Conservation (phyloP, 495 filamentous ascomycete genomes). For the Alectoria sarmentosa region DNA sequence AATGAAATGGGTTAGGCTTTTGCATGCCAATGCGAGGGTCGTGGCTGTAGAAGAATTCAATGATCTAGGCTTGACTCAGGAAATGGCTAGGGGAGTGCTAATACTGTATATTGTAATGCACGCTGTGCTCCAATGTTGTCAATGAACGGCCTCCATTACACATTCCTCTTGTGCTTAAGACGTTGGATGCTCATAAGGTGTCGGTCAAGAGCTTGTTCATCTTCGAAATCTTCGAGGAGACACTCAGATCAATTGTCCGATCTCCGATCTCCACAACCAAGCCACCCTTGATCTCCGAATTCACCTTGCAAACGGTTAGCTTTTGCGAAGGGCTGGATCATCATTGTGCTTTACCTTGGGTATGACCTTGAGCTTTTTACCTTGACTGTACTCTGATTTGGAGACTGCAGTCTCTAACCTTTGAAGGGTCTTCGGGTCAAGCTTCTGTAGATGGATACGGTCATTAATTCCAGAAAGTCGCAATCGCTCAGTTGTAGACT, state of each 20-base stretch:
- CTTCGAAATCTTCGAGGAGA: conserved; percentile 89
- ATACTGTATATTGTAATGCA: conserved; percentile 2
- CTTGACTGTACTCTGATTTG: conserved; percentile 84
- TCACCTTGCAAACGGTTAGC: conserved; percentile 52
- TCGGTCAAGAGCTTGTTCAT: conserved; percentile 99
- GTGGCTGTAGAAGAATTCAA: neutral
- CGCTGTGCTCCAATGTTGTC: neutral
- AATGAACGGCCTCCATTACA: neutral
- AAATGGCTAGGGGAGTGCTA: neutral
- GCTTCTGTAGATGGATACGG: conserved; percentile 46
- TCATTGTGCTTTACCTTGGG: conserved; percentile 56
- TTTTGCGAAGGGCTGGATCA: conserved; percentile 4
- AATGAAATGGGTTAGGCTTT: neutral
- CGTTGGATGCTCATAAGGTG: conserved; percentile 59
- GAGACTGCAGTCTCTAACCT: conserved; percentile 81
- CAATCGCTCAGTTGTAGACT: conserved; percentile 23
- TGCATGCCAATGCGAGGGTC: neutral
- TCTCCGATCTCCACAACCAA: conserved; percentile 95
- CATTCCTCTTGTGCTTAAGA: neutral
- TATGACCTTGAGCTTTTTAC: conserved; percentile 95
- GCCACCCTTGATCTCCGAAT: conserved; percentile 89
- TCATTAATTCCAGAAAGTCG: conserved; percentile 7
- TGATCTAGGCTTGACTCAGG: neutral
- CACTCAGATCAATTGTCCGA: conserved; percentile 94
- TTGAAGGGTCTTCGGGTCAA: conserved; percentile 75